These are phyloP conservation scores for Penicillium decumbens DNA, from an alignment of 2,329 filamentous ascomycete species.

Conservation along the genomic window DNA sequence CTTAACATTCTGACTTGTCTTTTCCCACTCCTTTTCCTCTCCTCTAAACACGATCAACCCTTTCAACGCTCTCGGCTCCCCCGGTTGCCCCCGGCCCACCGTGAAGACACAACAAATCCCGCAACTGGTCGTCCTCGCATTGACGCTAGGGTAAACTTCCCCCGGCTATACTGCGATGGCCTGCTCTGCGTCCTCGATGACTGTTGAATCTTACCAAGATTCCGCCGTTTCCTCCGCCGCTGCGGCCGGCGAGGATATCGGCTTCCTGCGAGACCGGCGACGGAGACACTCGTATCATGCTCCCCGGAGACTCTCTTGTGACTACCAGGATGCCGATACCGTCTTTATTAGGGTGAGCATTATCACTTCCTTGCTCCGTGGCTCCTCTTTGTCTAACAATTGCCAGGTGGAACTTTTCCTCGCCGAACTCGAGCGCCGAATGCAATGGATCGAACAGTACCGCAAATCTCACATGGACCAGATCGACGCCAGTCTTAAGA, in stretches of 20 bases:
- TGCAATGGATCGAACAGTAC: slow-evolving; percentile 86
- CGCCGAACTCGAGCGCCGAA: slow-evolving; percentile 74
- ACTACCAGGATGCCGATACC: slow-evolving; percentile 43
- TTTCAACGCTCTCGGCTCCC: background rate
- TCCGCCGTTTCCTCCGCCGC: slow-evolving; percentile 23
- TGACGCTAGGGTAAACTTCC: background rate
- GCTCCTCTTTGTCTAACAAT: slow-evolving; percentile 5
- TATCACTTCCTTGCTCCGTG: background rate
- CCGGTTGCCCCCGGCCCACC: slow-evolving; percentile 5
- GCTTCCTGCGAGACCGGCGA: slow-evolving; percentile 38
- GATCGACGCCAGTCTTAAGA: slow-evolving; percentile 75
- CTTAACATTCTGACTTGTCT: background rate
- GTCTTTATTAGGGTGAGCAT: slow-evolving; percentile 41
- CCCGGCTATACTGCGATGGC: slow-evolving; percentile 28
- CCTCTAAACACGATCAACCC: background rate
- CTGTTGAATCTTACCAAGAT: slow-evolving; percentile 36
- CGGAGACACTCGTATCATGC: slow-evolving; percentile 46
- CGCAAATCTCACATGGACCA: slow-evolving; percentile 74
- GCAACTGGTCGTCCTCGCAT: background rate
- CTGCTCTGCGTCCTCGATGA: slow-evolving; percentile 39
- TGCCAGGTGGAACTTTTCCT: slow-evolving; percentile 51
- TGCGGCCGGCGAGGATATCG: slow-evolving; percentile 30
- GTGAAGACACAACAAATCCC: slow-evolving; percentile 5
- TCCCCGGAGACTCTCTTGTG: slow-evolving; percentile 40
- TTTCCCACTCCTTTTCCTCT: background rate